phyloP scores from a whole-genome alignment of 441 rosid species.

The Manihot esculenta region DNA sequence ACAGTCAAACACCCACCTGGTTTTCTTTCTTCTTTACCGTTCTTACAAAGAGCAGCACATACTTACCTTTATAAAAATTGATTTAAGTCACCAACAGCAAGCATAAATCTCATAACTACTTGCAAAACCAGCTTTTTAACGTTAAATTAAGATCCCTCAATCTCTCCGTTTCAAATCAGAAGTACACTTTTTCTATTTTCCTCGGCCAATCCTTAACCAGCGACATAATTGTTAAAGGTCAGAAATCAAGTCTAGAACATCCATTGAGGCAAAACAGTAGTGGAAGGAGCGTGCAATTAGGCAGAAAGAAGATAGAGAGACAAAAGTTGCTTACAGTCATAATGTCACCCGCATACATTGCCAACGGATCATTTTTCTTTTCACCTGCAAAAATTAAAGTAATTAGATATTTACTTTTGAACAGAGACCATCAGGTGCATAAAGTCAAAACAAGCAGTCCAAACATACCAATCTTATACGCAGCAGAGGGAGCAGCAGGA shows the following conservation, averaged over 20 bases:
- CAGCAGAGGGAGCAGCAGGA: constrained; percentile 93
- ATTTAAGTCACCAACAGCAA: not conserved
- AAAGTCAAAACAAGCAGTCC: not conserved
- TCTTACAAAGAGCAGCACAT: not conserved
- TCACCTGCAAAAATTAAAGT: constrained; percentile 49
- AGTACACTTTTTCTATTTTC: not conserved
- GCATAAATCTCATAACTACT: not conserved
- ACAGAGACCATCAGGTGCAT: not conserved
- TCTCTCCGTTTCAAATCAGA: not conserved
- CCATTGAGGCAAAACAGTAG: not conserved
- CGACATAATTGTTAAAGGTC: not conserved
- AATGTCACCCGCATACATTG: constrained; percentile 94
- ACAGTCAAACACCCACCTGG: not conserved
- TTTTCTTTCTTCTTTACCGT: not conserved
- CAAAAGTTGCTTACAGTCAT: constrained; percentile 59
- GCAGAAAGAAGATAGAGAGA: not conserved
- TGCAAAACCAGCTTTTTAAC: not conserved
- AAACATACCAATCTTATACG: constrained; percentile 75
- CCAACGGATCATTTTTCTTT: constrained; percentile 88
- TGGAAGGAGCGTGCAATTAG: not conserved
- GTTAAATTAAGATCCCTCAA: not conserved
- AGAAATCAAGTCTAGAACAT: not conserved
- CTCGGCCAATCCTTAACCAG: not conserved
- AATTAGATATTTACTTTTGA: not conserved
- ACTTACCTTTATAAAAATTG: not conserved